phyloP scores from a whole-genome alignment of 192 early-diverging fungal genomes.

The Coemansia asiatica region DNA sequence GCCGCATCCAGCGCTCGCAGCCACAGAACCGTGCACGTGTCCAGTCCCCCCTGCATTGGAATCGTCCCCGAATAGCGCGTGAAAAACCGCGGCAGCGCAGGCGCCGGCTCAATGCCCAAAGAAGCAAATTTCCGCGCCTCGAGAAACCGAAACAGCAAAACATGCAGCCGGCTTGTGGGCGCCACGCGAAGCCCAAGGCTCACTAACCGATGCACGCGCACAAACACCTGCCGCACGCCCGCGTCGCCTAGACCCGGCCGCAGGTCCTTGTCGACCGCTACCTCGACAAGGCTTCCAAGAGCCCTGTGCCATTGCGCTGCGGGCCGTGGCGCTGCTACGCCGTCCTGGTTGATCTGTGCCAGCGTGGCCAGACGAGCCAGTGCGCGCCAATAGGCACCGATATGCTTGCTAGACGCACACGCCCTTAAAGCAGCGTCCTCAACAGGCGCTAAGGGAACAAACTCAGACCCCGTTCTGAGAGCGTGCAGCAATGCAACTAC shows the following conservation, averaged over 20 bases:
- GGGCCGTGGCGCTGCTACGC: conserved; percentile 38
- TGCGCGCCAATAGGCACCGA: conserved; percentile 29
- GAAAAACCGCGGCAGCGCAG: conserved; percentile 51
- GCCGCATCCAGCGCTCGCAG: conserved; percentile 33
- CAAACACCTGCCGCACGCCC: conserved; percentile 32
- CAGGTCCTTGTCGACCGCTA: conserved; percentile 24
- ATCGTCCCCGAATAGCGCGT: conserved; percentile 38
- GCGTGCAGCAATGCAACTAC: conserved; percentile 26
- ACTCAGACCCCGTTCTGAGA: not conserved
- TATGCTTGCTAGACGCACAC: not conserved
- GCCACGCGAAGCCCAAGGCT: conserved; percentile 15
- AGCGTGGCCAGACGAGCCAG: conserved; percentile 22
- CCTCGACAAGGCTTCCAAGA: conserved; percentile 22
- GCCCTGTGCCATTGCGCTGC: conserved; percentile 11
- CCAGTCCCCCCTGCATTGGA: conserved; percentile 7
- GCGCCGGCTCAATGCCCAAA: conserved; percentile 48
- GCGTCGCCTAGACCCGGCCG: conserved; percentile 16
- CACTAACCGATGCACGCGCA: conserved; percentile 28
- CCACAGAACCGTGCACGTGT: conserved; percentile 45
- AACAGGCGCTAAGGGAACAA: not conserved
- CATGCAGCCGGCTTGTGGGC: conserved; percentile 25
- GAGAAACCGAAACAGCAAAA: conserved; percentile 36
- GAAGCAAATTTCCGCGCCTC: conserved; percentile 37
- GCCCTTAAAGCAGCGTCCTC: not conserved
- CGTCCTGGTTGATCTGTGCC: conserved; percentile 41